Base-by-base conservation (phyloP, 1,284 basidiomycete species). In the Ceratobasidium theobromae region DNA sequence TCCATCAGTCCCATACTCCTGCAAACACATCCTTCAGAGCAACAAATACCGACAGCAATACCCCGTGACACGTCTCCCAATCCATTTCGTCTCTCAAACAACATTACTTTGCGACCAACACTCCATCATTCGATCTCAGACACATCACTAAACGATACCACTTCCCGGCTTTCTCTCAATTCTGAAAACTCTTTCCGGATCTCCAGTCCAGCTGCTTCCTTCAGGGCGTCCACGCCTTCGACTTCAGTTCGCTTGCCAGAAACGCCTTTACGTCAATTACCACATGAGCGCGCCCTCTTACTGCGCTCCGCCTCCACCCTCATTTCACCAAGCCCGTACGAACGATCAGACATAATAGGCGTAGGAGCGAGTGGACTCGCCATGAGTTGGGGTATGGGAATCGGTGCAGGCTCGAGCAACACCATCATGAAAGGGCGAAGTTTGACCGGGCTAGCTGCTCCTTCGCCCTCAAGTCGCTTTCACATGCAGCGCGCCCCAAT, bases 401-500 rank as follows among this genome's bases (percentile, higher is more conserved):
- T 23, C 21, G n/a, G n/a, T n/a, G n/a, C n/a, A n/a, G n/a, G n/a
- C n/a, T n/a, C n/a, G n/a, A 23, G 43, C 35, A 38, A 6, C 35
- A 38, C 35, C 35, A 8, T 16, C 6, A 45, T 18, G 32, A 32
- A 45, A 4, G 45, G 32, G 25, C 27, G 55, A 35, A 58, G 30
- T 5, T 45, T n/a, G 18, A 48, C 27, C 32, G 55, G 55, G 12
- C 46, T 33, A 5, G 14, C 43, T 8, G 8, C 21, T 21, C 58
- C 58, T 23, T 62, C 58, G 2, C 58, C 58, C 38, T 62, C 58
- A n/a, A 62, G 58, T 41, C 48, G 48, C 28, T 52, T 49, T 25
- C 58, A 62, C 12, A 62, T 62, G 58, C 58, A 62, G 25, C 46
- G 58, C 14, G 35, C 58, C 18, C 58, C 58, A 30, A 62, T 62